These are phyloP conservation scores for Tetradesmus lagerheimii DNA, from an alignment of 139 green algal species.

Conservation along the genomic window DNA sequence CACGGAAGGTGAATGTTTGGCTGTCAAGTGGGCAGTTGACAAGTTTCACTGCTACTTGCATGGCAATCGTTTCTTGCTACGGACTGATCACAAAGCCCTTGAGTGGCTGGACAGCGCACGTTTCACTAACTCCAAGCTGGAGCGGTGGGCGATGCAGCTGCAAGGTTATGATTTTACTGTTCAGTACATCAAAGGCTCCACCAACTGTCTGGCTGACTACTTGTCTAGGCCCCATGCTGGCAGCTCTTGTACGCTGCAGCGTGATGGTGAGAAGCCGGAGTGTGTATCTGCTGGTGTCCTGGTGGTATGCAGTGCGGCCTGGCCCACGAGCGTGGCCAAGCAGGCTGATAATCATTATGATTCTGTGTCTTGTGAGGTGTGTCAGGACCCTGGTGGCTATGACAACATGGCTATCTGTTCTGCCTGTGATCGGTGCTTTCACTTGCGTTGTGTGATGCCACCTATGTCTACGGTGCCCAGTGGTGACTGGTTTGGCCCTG, in stretches of 20 bases:
- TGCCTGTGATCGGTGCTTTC: conserved; percentile 28
- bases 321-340: neutral
- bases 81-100: conserved; percentile 45
- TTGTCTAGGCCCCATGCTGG: conserved; percentile 5
- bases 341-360: neutral
- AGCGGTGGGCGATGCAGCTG: conserved; percentile 47
- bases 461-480: too few relatives aligned
- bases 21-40: conserved; percentile 41
- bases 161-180: conserved; percentile 47
- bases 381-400: neutral
- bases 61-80: conserved; percentile 28
- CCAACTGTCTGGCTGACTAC: conserved; percentile 44
- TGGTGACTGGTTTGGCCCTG: conserved; percentile 41
- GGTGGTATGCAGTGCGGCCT: neutral
- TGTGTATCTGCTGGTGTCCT: neutral
- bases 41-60: conserved; percentile 48
- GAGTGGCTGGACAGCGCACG: conserved; percentile 42
- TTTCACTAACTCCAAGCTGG: conserved; percentile 48
- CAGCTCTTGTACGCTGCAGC: neutral
- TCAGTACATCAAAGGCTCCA: conserved; percentile 37
- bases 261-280: neutral
- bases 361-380: too few relatives aligned
- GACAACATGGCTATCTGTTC: conserved; percentile 28
- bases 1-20: conserved; percentile 49
- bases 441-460: conserved; percentile 38